Conservation (phyloP, 2,329 filamentous ascomycete species). For the Fusarium sp. region DNA sequence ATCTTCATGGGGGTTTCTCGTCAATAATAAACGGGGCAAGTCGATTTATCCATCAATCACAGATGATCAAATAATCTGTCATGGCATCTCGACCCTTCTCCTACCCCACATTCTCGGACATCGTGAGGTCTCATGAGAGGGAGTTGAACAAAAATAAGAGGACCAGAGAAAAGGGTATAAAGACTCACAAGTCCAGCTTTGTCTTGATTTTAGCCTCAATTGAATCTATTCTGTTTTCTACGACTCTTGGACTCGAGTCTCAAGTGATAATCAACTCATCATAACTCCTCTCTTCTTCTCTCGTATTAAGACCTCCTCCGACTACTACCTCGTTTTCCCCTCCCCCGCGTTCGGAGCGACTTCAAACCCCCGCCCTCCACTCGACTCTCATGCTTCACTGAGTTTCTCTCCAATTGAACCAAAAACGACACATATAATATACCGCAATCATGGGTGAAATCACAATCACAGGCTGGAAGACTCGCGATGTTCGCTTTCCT, state of each 20-base stretch:
- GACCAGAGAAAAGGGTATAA: conserved; percentile 30
- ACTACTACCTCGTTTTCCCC: conserved; percentile 14
- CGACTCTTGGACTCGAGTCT: neutral
- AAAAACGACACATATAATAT: conserved; percentile 5
- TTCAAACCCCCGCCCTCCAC: conserved; percentile 31
- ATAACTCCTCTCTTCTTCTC: conserved; percentile 1
- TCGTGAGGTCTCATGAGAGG: conserved; percentile 37
- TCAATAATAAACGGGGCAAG: conserved; percentile 16
- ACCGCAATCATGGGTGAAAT: conserved; percentile 58
- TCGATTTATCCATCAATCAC: conserved; percentile 44
- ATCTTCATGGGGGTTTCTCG: conserved; percentile 26
- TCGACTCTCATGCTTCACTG: neutral
- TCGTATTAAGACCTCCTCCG: neutral
- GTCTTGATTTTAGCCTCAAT: conserved; percentile 23
- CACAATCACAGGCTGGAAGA: conserved; percentile 77
- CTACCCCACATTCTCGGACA: conserved; percentile 38
- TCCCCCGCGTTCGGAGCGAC: conserved; percentile 38
- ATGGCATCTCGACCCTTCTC: conserved; percentile 32
- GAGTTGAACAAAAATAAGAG: neutral
- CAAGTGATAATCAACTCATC: conserved; percentile 2
- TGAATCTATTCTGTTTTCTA: conserved; percentile 2
- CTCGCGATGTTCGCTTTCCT: conserved; percentile 81
- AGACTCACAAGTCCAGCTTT: conserved; percentile 23
- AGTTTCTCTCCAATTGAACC: neutral
- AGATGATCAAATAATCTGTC: conserved; percentile 12